phyloP scores from a whole-genome alignment of 1,284 basidiomycete species.

The Fomes fomentarius region DNA sequence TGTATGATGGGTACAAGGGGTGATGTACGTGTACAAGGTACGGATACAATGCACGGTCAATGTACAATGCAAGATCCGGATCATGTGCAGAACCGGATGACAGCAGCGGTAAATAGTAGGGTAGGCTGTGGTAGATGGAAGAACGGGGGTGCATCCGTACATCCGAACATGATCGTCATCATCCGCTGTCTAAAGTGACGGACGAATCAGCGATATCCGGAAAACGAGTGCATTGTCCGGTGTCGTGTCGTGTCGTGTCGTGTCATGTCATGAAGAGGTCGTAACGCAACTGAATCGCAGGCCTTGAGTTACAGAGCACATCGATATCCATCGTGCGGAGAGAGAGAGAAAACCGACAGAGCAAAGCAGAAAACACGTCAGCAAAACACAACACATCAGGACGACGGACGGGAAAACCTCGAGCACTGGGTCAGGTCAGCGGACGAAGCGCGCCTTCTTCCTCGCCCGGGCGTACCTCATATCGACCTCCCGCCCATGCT shows the following conservation, averaged over 20 bases:
- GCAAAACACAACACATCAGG: neutral
- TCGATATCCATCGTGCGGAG: neutral
- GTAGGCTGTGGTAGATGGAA: neutral
- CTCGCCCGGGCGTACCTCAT: constrained; percentile 19
- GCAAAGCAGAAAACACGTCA: neutral
- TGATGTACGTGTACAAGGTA: neutral
- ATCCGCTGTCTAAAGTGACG: too few species aligned
- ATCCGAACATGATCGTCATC: neutral
- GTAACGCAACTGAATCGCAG: constrained; percentile 12
- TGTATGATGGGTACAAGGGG: neutral
- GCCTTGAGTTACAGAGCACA: neutral
- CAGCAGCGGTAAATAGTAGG: constrained; percentile 4
- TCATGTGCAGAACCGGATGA: too few species aligned
- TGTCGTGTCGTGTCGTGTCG: constrained; percentile 19
- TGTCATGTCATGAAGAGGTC: constrained; percentile 11
- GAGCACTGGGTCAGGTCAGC: constrained; percentile 13
- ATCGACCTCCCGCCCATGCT: constrained; percentile 22
- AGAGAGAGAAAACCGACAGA: constrained; percentile 2
- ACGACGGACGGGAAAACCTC: constrained; percentile 2
- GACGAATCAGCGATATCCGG: constrained; percentile 4
- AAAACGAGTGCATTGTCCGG: constrained; percentile 15
- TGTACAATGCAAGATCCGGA: constrained; percentile 1
- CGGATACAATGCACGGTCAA: constrained; percentile 4
- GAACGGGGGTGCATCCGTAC: neutral
- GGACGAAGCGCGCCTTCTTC: constrained; percentile 23